These are phyloP conservation scores for Avena eriantha DNA, from an alignment of 176 grass and related monocot genomes.

Conservation along the genomic window DNA sequence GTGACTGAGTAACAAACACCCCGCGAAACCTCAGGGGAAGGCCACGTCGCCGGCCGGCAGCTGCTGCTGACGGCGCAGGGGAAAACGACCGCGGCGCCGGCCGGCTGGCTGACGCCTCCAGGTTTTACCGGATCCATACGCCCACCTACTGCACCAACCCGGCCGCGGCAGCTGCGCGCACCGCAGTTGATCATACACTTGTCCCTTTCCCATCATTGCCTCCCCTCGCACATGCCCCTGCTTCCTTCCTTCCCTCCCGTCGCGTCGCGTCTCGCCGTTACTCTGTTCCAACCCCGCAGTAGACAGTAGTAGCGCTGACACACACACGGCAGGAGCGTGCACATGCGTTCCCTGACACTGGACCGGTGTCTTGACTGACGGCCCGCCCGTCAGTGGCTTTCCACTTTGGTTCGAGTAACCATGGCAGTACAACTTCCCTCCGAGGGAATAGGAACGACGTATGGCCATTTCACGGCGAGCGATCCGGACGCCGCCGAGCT, in stretches of 20 bases:
- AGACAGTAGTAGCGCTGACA: too few relatives aligned
- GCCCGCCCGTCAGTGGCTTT: not conserved
- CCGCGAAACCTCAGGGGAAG: not conserved
- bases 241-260: not conserved
- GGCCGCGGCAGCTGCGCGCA: conserved; percentile 11
- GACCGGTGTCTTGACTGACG: too few relatives aligned
- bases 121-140: not conserved
- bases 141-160: conserved; percentile 43
- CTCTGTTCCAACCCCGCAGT: not conserved
- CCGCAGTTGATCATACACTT: conserved; percentile 36
- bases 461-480: not conserved
- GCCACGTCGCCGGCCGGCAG: conserved; percentile 2
- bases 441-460: not conserved
- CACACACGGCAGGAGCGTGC: not conserved
- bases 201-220: conserved; percentile 49
- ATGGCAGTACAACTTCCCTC: not conserved
- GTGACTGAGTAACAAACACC: not conserved
- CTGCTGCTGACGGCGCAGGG: not conserved
- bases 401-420: not conserved
- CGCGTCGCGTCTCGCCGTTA: conserved; percentile 21
- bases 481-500: conserved; percentile 27
- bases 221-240: conserved; percentile 36
- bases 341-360: not conserved
- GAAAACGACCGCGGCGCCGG: not conserved
- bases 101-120: conserved; percentile 3